Conservation (phyloP, 305 asterid genomes). For the Solanum hybrid region DNA sequence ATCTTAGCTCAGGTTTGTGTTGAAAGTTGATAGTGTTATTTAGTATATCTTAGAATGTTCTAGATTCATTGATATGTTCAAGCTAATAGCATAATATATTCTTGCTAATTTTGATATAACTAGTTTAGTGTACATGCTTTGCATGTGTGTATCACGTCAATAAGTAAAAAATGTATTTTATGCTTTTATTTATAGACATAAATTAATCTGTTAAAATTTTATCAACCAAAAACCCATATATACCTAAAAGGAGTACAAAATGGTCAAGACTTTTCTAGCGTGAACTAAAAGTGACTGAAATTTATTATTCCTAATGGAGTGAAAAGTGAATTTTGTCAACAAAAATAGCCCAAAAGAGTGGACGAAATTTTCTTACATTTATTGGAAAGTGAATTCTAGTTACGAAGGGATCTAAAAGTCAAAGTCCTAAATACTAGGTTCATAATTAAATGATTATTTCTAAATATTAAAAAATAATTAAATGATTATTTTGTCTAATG, state of each 20-base stretch:
- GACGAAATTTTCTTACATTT: background rate
- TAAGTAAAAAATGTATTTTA: background rate
- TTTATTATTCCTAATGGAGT: background rate
- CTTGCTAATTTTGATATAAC: background rate
- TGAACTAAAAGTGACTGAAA: background rate
- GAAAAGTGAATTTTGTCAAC: background rate
- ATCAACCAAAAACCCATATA: background rate
- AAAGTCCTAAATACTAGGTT: background rate
- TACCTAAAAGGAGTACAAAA: background rate
- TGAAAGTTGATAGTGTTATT: background rate
- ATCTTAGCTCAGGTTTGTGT: conserved; percentile 78
- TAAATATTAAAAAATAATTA: no score
- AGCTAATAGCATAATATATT: background rate
- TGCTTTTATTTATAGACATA: background rate
- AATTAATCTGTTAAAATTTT: background rate
- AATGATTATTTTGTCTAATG: background rate
- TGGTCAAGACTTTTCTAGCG: background rate
- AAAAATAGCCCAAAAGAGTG: background rate
- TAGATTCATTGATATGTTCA: background rate
- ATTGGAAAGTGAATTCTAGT: background rate
- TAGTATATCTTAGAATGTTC: background rate
- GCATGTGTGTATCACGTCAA: background rate
- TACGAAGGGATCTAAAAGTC: background rate
- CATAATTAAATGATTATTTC: background rate
- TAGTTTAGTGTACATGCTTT: background rate